phyloP scores from a whole-genome alignment of 306 rosid species.

The Pyrus bretschneideri region DNA sequence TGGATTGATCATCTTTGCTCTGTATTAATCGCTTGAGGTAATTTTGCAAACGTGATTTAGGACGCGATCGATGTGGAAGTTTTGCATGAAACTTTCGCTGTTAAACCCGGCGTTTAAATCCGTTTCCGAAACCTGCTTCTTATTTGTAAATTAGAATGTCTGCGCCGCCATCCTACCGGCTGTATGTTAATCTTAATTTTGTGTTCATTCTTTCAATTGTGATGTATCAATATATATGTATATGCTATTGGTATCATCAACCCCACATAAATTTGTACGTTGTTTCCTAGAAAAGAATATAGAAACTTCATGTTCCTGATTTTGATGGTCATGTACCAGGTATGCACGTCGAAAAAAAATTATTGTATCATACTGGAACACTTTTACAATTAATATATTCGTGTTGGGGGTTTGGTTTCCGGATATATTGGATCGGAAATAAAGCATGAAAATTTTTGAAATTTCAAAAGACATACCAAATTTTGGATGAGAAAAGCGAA shows the following conservation, averaged over 20 bases:
- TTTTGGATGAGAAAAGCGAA: neutral
- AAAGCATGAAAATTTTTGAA: neutral
- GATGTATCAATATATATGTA: neutral
- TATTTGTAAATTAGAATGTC: neutral
- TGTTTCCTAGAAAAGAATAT: no score
- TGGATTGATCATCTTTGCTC: conserved; percentile 21
- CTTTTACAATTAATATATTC: no score
- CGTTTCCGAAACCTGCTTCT: neutral
- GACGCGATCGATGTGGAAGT: neutral
- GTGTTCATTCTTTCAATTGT: neutral
- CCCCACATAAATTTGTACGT: neutral
- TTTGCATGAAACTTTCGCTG: neutral
- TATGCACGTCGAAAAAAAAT: neutral
- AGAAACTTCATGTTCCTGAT: neutral
- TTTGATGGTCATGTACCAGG: neutral
- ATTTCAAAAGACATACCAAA: neutral
- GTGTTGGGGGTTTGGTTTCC: neutral
- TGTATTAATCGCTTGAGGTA: conserved; percentile 9
- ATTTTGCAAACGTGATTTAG: neutral
- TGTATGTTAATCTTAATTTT: neutral
- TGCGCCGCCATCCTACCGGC: neutral
- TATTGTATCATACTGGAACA: neutral
- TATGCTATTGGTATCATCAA: neutral
- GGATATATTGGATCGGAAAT: neutral
- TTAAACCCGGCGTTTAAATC: neutral